Evolutionary conservation across 306 rosid species (phyloP).

Genomic region (Mucuna pruriens): DNA sequence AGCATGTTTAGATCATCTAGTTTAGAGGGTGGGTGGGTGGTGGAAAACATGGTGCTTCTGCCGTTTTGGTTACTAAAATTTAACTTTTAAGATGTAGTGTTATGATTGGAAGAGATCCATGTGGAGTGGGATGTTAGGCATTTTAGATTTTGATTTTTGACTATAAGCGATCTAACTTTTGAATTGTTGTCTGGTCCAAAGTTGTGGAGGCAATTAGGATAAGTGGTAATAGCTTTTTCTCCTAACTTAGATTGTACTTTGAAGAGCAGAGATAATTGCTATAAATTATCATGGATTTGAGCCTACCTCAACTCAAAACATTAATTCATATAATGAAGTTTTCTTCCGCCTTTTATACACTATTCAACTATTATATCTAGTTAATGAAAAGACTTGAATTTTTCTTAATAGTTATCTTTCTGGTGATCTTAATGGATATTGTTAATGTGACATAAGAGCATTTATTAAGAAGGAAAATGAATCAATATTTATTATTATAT

Average conservation of each 20-base stretch:
- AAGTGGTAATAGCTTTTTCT: slow-evolving; percentile 11
- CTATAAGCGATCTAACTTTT: not conserved
- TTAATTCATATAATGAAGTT: too few species aligned
- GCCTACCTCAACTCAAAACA: too few species aligned
- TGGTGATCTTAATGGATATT: not conserved
- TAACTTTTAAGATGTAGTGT: slow-evolving; percentile 12
- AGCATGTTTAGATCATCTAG: not conserved
- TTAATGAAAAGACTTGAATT: too few species aligned
- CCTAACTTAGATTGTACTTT: not conserved
- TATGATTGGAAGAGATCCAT: slow-evolving; percentile 6
- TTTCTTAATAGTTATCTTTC: not conserved
- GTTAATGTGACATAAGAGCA: not conserved
- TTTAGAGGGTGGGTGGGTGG: slow-evolving; percentile 10
- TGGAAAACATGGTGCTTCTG: slow-evolving; percentile 2
- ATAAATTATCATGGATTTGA: not conserved
- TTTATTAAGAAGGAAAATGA: not conserved
- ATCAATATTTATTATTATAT: not conserved
- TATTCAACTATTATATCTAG: too few species aligned
- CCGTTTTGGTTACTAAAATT: slow-evolving; percentile 8
- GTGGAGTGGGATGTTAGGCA: not conserved
- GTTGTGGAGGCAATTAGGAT: slow-evolving; percentile 23
- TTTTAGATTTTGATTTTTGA: slow-evolving; percentile 11
- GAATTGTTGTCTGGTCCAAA: slow-evolving; percentile 31
- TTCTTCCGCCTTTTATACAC: too few species aligned
- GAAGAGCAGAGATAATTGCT: slow-evolving; percentile 2